Conservation (phyloP, 164 flowering plant genomes). For the Litsea cubeba region DNA sequence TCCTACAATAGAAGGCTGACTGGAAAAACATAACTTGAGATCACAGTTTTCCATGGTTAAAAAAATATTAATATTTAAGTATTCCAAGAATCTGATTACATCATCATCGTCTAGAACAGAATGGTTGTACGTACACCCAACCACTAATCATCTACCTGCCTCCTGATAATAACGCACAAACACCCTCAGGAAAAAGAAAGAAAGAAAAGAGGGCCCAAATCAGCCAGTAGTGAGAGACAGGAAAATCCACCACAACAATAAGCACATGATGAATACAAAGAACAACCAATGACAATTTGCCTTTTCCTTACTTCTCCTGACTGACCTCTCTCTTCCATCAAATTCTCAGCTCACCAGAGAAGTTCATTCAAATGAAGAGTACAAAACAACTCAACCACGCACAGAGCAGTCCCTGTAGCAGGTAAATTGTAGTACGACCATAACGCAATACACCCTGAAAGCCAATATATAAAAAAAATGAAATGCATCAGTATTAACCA, state of each 20-base stretch:
- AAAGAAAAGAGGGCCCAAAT: background rate
- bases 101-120: background rate
- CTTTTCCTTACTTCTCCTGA: background rate
- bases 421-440: background rate
- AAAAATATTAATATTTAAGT: too few relatives aligned
- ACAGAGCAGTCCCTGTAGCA: slow-evolving; percentile 9
- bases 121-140: too few relatives aligned
- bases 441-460: background rate
- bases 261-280: background rate
- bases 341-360: background rate
- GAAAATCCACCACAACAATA: background rate
- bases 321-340: background rate
- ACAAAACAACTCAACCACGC: slow-evolving; percentile 9
- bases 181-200: background rate
- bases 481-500: background rate
- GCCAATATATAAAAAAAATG: background rate
- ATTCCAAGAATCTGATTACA: background rate
- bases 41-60: too few relatives aligned
- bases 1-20: too few relatives aligned
- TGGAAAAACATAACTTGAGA: too few relatives aligned
- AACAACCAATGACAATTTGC: background rate
- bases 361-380: background rate
- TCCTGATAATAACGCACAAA: background rate
- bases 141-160: background rate
- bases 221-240: background rate